phyloP scores from a whole-genome alignment of 2,329 filamentous ascomycete genomes.

The Monosporascus sp. region DNA sequence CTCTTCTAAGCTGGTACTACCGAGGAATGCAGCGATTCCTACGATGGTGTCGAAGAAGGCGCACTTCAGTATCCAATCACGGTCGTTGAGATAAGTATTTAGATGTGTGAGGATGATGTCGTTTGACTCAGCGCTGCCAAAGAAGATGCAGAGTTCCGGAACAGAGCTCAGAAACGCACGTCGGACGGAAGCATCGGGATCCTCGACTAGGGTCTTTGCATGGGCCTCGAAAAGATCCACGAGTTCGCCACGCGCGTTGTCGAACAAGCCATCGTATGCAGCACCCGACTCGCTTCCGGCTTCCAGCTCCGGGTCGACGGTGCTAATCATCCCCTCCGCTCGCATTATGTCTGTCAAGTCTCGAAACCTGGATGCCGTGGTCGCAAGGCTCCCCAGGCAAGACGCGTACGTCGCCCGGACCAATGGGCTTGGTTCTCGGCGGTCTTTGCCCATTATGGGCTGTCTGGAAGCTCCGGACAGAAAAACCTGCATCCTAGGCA shows the following conservation, averaged over 20 bases:
- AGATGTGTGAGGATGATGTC: conserved; percentile 95
- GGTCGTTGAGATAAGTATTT: conserved; percentile 94
- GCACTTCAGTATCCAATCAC: conserved; percentile 93
- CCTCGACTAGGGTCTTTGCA: conserved; percentile 84
- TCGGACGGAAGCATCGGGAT: conserved; percentile 77
- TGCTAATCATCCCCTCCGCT: conserved; percentile 74
- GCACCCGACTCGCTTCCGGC: conserved; percentile 61
- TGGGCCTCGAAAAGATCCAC: conserved; percentile 80
- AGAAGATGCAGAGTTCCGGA: conserved; percentile 88
- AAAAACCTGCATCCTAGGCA: conserved; percentile 56
- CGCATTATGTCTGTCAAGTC: conserved; percentile 86
- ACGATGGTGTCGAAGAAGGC: conserved; percentile 96
- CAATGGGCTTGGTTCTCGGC: conserved; percentile 55
- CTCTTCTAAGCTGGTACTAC: conserved; percentile 82
- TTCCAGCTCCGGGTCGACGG: conserved; percentile 74
- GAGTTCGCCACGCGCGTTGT: conserved; percentile 77
- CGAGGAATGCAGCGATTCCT: conserved; percentile 85
- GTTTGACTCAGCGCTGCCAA: conserved; percentile 84
- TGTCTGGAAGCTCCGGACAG: conserved; percentile 37
- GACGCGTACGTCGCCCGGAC: conserved; percentile 90
- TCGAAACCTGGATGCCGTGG: conserved; percentile 77
- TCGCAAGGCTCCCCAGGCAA: conserved; percentile 82
- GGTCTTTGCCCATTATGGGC: conserved; percentile 27
- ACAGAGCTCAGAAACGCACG: conserved; percentile 90
- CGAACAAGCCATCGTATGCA: conserved; percentile 77